Evolutionary conservation across 495 filamentous ascomycete genomes (phyloP), one percentile per base, ranked within the genome.

Genomic region (Tuber umbilicatum): DNA sequence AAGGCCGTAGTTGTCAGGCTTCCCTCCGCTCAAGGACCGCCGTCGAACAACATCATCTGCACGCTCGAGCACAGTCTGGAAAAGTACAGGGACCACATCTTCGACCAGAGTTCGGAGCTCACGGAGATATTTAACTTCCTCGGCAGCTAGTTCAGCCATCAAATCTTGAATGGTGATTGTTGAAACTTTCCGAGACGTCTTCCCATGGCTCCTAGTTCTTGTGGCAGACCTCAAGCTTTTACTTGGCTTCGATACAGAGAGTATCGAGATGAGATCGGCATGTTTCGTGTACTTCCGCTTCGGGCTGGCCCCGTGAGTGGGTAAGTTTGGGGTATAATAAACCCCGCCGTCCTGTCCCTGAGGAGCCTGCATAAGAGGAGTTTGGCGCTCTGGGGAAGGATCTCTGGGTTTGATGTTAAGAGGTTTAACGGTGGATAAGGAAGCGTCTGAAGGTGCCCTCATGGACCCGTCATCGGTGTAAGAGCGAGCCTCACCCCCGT

Each of bases 71-170:
- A 97, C 93, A 76, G 94, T 93, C 16, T 87, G 91, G 72, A 98
- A 84, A 3, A 99, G 88, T 14, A 98, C 96, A 14, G 95, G 96
- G 72, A 99, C 92, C 27, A 99, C 95, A 71, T 97, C 96, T 76
- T 96, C 96, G 17, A 98, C 94, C 37, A 99, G 85, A 27, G 95
- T 97, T 74, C 92, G 93, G 17, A 99, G 87, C 82, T 99, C 95
- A 38, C 94, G 91, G 85, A 90, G 91, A 82, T 98, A 99, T 79
- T 95, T 94, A 31, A 88, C 84, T 83, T 99, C 96, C 75, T 98
- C 96, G 7, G 89, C 86, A 21, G 88, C 86, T 73, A 99, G 87
- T 79, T 97, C 94, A 64, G 88, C 86, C 83, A 99, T 87, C 38
- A 99, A 82, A 74, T 93, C 93, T 27, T 85, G 84, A 19, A 94